Percentiles rank a stretch among this genome's conserved stretches.
Conservation (phyloP, 768 basidiomycete species). For the Mycena filopes region DNA sequence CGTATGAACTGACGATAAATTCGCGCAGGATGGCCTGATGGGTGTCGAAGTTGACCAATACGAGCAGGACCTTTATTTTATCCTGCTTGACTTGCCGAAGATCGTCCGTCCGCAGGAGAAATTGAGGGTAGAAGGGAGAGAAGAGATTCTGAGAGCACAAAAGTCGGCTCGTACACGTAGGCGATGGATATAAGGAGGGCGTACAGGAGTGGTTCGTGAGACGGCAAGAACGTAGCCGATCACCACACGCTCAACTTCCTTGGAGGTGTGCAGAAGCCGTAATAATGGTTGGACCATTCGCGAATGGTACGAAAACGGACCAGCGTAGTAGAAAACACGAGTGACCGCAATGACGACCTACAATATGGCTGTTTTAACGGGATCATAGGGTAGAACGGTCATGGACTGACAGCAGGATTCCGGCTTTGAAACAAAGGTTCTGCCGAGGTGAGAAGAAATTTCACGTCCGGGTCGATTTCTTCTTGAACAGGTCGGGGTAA, state of each 20-base stretch:
- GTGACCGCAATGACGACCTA: constrained; percentile 86
- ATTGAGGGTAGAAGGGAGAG: constrained; percentile 67
- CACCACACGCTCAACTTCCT: constrained; percentile 81
- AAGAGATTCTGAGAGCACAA: constrained; percentile 65
- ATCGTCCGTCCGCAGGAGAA: constrained; percentile 79
- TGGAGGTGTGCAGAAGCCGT: constrained; percentile 72
- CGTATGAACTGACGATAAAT: constrained; percentile 71
- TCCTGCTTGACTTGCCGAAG: constrained; percentile 70
- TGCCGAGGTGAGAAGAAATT: constrained; percentile 74
- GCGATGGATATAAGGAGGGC: constrained; percentile 40
- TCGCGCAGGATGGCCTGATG: constrained; percentile 81
- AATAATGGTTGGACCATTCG: constrained; percentile 80
- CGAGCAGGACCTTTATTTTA: constrained; percentile 81
- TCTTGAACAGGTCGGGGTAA: constrained; percentile 69
- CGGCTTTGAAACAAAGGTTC: constrained; percentile 86
- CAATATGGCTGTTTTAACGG: not conserved
- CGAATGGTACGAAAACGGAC: constrained; percentile 61
- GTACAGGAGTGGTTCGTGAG: constrained; percentile 73
- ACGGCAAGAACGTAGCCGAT: constrained; percentile 77
- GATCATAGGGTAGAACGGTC: not conserved
- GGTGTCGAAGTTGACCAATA: constrained; percentile 72
- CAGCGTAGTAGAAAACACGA: constrained; percentile 79
- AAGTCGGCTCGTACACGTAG: constrained; percentile 1
- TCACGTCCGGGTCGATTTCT: constrained; percentile 82
- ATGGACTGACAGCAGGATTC: constrained; percentile 81